A percentile compares a stretch with the other conserved stretches of the same genome.
These are phyloP conservation scores for Pseudisothecium myosuroides DNA, from an alignment of 225 moss, liverwort and hornwort genomes.

Conservation along the genomic window DNA sequence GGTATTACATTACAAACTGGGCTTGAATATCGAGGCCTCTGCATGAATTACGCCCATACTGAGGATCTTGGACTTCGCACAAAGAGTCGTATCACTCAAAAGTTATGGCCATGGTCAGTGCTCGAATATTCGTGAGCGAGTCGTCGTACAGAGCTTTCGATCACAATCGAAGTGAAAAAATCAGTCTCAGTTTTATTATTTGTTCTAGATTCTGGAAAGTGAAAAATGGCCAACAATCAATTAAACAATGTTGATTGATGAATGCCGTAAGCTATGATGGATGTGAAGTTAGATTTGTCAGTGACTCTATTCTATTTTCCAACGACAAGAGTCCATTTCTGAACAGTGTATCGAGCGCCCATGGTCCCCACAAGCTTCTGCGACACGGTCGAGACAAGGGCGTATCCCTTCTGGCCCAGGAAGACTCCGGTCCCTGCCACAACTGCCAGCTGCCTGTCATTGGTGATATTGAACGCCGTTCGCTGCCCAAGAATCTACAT, in stretches of 20 bases:
- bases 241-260: not conserved
- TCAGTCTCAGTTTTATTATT: not conserved
- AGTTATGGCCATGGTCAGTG: not conserved
- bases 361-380: not conserved
- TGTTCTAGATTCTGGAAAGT: not conserved
- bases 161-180: not conserved
- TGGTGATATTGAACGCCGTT: not conserved
- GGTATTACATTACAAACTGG: not conserved
- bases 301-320: not conserved
- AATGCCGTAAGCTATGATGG: not conserved
- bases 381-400: not conserved
- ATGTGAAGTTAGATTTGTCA: not conserved
- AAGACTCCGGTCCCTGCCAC: not conserved
- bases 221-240: not conserved
- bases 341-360: not conserved
- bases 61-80: not conserved
- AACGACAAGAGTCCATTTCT: not conserved
- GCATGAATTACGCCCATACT: not conserved
- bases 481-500: not conserved
- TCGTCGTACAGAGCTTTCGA: not conserved
- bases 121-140: too few species aligned
- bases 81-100: not conserved
- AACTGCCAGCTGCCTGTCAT: not conserved
- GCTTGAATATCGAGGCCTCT: not conserved
- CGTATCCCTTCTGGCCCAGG: not conserved